Conservation (phyloP, 441 rosid genomes). For the Dalechampia spathulata region DNA sequence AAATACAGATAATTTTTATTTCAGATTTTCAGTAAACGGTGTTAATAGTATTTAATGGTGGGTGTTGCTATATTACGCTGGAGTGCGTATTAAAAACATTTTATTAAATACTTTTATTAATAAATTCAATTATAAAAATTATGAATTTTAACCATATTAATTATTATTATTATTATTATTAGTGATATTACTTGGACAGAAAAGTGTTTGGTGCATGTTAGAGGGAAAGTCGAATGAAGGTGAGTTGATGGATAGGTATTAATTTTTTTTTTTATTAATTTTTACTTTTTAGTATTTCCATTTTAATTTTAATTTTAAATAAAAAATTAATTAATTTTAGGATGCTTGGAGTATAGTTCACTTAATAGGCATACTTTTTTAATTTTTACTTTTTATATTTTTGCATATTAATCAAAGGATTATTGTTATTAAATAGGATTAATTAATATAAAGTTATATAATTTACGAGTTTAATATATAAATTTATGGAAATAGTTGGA, state of each 20-base stretch:
- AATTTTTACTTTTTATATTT: too few species aligned
- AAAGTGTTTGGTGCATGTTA: constrained; percentile 5
- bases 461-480: too few species aligned
- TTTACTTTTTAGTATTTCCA: neutral
- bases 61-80: constrained; percentile 41
- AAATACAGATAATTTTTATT: constrained; percentile 18
- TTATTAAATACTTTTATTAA: neutral
- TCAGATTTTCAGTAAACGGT: constrained; percentile 61
- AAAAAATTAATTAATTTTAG: too few species aligned
- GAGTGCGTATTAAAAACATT: constrained; percentile 29
- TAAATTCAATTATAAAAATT: neutral
- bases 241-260: neutral
- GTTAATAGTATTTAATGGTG: constrained; percentile 60
- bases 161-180: neutral
- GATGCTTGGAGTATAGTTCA: too few species aligned
- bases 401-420: too few species aligned
- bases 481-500: too few species aligned
- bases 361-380: too few species aligned
- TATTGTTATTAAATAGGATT: too few species aligned
- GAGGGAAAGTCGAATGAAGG: constrained; percentile 1
- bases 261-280: neutral
- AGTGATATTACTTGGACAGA: neutral
- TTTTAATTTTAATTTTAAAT: too few species aligned
- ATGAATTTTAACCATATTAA: neutral
- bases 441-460: too few species aligned